Evolutionary conservation across 306 rosid species (phyloP).

Genomic region (Phaseolus lunatus): DNA sequence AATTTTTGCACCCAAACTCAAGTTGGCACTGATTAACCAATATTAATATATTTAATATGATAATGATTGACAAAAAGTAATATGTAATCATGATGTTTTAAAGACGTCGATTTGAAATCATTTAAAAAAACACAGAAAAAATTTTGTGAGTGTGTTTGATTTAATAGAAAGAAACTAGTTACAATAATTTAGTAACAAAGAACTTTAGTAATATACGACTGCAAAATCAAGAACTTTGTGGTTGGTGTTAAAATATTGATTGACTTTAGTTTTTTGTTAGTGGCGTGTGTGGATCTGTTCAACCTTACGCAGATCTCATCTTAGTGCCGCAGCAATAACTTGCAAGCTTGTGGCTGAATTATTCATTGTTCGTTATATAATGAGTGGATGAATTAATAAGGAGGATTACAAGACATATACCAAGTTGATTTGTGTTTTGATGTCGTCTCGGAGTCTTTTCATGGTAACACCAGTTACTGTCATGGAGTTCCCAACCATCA

Average conservation of each 20-base stretch:
- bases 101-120: no score
- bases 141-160: no score
- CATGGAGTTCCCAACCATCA: constrained; percentile 99
- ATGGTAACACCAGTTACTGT: constrained; percentile 96
- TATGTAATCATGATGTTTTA: neutral
- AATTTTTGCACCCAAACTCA: no score
- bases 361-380: neutral
- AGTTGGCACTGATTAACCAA: no score
- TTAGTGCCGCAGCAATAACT: neutral
- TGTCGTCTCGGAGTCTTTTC: constrained; percentile 90
- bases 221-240: neutral
- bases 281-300: constrained; percentile 17
- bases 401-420: constrained; percentile 50
- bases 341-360: neutral
- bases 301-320: constrained; percentile 9
- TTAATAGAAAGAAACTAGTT: no score
- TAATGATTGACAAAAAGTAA: neutral
- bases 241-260: constrained; percentile 1
- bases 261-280: neutral
- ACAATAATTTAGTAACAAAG: no score
- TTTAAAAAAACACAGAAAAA: no score
- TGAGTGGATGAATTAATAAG: neutral
- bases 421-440: constrained; percentile 74
- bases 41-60: no score
- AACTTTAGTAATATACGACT: neutral